Conservation (phyloP, 805 yeast species). For the Kregervanrija pseudodelftensis region DNA sequence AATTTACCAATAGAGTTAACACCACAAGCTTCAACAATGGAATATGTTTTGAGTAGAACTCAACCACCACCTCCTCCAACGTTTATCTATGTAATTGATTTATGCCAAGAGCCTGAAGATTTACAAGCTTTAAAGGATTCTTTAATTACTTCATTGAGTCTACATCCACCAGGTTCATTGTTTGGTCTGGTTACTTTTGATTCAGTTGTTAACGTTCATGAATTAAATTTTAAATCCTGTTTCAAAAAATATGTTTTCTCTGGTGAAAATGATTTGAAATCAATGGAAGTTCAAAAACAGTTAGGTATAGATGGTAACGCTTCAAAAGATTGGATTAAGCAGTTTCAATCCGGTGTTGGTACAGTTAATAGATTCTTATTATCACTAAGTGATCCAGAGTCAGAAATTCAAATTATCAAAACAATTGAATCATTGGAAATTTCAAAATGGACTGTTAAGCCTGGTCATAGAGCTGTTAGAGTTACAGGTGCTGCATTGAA, state of each 20-base stretch:
- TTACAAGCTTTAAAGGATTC: conserved; percentile 78
- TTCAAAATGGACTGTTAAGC: conserved; percentile 71
- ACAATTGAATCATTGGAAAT: conserved; percentile 65
- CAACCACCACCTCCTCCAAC: conserved; percentile 71
- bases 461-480: conserved; percentile 79
- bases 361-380: conserved; percentile 33
- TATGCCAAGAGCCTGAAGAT: conserved; percentile 86
- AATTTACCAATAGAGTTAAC: conserved; percentile 77
- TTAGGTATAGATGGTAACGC: conserved; percentile 31
- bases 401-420: conserved; percentile 77
- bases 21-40: conserved; percentile 66
- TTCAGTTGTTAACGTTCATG: conserved; percentile 86
- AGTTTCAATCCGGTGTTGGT: conserved; percentile 28
- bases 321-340: conserved; percentile 30
- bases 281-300: conserved; percentile 30
- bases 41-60: conserved; percentile 66
- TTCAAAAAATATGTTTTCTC: conserved; percentile 77
- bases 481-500: conserved; percentile 90
- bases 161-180: conserved; percentile 84
- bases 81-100: conserved; percentile 77
- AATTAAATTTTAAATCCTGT: conserved; percentile 55
- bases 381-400: conserved; percentile 32
- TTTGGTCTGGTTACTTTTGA: conserved; percentile 87
- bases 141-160: conserved; percentile 62
- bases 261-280: conserved; percentile 75